These are phyloP conservation scores for Oryza glaberrima DNA, from an alignment of 176 grass and related monocot species.

Conservation along the genomic window DNA sequence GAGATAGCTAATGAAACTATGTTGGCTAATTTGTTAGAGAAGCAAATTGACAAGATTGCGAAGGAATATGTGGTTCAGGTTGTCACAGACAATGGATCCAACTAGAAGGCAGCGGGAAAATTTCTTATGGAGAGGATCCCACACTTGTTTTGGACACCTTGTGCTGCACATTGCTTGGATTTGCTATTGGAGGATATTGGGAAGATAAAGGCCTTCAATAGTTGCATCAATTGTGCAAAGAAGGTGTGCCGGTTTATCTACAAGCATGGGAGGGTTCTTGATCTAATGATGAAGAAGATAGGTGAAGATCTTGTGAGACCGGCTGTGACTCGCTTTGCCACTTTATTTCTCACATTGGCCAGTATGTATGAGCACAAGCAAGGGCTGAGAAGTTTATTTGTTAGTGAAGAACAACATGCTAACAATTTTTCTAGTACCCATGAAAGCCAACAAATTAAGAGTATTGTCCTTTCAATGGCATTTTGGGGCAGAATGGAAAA, in stretches of 20 bases:
- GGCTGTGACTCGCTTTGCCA: background rate
- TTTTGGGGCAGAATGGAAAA: background rate
- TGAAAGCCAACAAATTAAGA: background rate
- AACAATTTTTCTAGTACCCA: background rate
- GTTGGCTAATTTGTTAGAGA: background rate
- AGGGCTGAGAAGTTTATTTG: background rate
- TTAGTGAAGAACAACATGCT: background rate
- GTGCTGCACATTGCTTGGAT: slow-evolving; percentile 7
- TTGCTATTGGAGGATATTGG: background rate
- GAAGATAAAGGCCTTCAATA: background rate
- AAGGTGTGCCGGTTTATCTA: background rate
- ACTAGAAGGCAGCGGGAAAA: background rate
- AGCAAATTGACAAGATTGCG: background rate
- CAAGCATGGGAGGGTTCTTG: background rate
- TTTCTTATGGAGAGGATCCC: background rate
- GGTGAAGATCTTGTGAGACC: background rate
- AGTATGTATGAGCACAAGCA: background rate
- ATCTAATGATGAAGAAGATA: background rate
- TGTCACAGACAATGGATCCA: background rate
- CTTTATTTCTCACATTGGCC: background rate
- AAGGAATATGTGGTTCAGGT: background rate
- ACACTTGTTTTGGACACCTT: background rate
- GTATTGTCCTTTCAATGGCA: background rate
- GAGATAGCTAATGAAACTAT: background rate
- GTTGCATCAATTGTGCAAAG: background rate